Conservation (phyloP, 1,284 basidiomycete species). For the Trametes sp. region DNA sequence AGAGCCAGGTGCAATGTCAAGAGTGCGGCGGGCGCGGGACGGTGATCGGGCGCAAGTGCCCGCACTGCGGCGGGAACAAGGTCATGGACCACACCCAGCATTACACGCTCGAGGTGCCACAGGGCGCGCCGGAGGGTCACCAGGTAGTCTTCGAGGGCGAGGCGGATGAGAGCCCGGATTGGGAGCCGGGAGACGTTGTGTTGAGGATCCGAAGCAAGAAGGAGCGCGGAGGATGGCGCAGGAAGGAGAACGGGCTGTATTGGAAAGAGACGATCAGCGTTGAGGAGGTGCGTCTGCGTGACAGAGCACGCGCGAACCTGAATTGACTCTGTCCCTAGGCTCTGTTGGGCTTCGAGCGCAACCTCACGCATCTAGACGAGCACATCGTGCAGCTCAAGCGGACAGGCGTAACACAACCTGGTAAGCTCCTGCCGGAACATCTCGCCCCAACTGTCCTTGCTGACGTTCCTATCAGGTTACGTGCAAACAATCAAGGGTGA, state of each 20-base stretch:
- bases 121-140: slow-evolving; percentile 90
- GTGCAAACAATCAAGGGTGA: slow-evolving; percentile 88
- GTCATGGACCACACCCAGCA: slow-evolving; percentile 85
- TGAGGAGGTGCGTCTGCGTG: slow-evolving; percentile 72
- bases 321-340: slow-evolving; percentile 56
- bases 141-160: slow-evolving; percentile 93
- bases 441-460: no score
- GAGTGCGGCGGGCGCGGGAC: slow-evolving; percentile 87
- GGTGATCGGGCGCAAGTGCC: slow-evolving; percentile 78
- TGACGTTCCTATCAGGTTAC: slow-evolving; percentile 59
- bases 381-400: slow-evolving; percentile 78
- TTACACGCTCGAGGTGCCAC: slow-evolving; percentile 83
- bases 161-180: slow-evolving; percentile 92
- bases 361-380: slow-evolving; percentile 91
- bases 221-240: slow-evolving; percentile 80
- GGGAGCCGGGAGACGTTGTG: slow-evolving; percentile 91
- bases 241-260: slow-evolving; percentile 89
- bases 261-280: slow-evolving; percentile 90
- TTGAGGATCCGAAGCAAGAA: slow-evolving; percentile 81
- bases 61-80: slow-evolving; percentile 84
- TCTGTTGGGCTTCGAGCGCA: slow-evolving; percentile 82
- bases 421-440: slow-evolving; percentile 44
- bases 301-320: neutral
- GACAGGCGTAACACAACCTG: slow-evolving; percentile 89
- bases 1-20: slow-evolving; percentile 80